phyloP scores from a whole-genome alignment of 2,329 filamentous ascomycete genomes.

The Alternaria sp. region DNA sequence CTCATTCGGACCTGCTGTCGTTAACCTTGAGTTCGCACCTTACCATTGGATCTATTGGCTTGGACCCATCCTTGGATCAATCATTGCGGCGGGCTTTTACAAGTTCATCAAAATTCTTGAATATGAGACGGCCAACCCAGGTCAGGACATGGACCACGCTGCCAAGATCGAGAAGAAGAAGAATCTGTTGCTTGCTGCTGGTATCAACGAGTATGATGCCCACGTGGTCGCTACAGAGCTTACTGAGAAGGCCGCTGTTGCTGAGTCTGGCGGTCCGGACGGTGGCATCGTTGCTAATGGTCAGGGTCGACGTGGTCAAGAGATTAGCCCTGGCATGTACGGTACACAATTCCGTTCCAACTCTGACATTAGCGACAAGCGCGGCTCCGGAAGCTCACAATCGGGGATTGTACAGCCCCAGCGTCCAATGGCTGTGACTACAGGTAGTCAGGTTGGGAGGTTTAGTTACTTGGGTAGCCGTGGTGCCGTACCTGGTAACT shows the following conservation, averaged over 20 bases:
- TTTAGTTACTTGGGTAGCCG: slow-evolving; percentile 27
- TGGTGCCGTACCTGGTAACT: slow-evolving; percentile 9
- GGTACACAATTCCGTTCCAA: slow-evolving; percentile 19
- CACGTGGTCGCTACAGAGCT: slow-evolving; percentile 26
- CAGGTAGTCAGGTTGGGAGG: slow-evolving; percentile 21
- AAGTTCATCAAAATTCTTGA: slow-evolving; percentile 53
- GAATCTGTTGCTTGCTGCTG: slow-evolving; percentile 24
- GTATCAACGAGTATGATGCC: slow-evolving; percentile 29
- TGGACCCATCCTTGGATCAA: slow-evolving; percentile 52
- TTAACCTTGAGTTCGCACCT: slow-evolving; percentile 46
- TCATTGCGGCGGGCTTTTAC: slow-evolving; percentile 60
- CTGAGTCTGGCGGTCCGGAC: slow-evolving; percentile 14
- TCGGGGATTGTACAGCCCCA: slow-evolving; percentile 8
- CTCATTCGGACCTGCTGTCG: slow-evolving; percentile 56
- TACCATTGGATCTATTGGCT: slow-evolving; percentile 54
- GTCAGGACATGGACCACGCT: slow-evolving; percentile 33
- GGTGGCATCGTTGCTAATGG: slow-evolving; percentile 19
- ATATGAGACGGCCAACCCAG: slow-evolving; percentile 45
- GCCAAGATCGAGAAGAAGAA: slow-evolving; percentile 21
- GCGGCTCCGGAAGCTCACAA: slow-evolving; percentile 17
- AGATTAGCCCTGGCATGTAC: slow-evolving; percentile 16
- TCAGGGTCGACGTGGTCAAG: slow-evolving; percentile 13
- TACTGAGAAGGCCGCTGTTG: slow-evolving; percentile 17
- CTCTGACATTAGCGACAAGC: slow-evolving; percentile 11
- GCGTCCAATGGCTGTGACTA: slow-evolving; percentile 16